Base-by-base conservation (phyloP, 2,329 filamentous ascomycete species). In the Paracorniculantispora psalliotae region DNA sequence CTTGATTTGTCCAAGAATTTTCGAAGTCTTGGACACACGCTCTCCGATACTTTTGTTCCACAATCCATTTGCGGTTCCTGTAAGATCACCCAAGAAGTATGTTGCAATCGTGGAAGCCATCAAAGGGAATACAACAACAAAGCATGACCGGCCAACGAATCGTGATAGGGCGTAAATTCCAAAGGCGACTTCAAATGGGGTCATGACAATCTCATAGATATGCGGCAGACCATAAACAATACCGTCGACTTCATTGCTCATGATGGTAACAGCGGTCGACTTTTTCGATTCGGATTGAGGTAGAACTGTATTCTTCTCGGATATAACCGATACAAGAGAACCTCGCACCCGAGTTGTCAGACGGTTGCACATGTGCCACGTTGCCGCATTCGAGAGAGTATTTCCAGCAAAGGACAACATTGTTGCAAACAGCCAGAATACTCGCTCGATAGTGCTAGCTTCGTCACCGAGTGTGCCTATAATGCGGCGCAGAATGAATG, bases 301-400 rank as follows among this genome's bases (percentile, higher is more conserved):
- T 9, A 76, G 61, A 2, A 63, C 60, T 3, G 76, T 58, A 0
- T 75, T 77, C 61, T 79, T 77, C 17, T 74, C 72, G 62, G 79
- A 83, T 17, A 84, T 75, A 63, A 80, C 72, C 0, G 77, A 74
- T 6, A 72, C 60, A 8, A 75, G 65, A 2, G 64, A 65, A 6
- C 67, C 71, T n/a, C 72, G 69, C 23, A 69, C 57, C 62, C 70
- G 66, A 13, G 69, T 68, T 39, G 71, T 68, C 26, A 67, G 63
- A 19, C 70, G 69, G 41, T 47, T 21, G 15, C 26, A 47, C 52
- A 47, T 5, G 13, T 55, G 52, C 12, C 19, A 19, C 3, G 50
- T 19, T 2, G 37, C 39, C 23, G 17, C 33, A 15, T 44, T 43
- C 2, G 50, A 43, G 2, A 53, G 15, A 21, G 50, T 15, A 3